Conservation (phyloP, 495 filamentous ascomycete genomes). For the Polyplosphaeria fusca region DNA sequence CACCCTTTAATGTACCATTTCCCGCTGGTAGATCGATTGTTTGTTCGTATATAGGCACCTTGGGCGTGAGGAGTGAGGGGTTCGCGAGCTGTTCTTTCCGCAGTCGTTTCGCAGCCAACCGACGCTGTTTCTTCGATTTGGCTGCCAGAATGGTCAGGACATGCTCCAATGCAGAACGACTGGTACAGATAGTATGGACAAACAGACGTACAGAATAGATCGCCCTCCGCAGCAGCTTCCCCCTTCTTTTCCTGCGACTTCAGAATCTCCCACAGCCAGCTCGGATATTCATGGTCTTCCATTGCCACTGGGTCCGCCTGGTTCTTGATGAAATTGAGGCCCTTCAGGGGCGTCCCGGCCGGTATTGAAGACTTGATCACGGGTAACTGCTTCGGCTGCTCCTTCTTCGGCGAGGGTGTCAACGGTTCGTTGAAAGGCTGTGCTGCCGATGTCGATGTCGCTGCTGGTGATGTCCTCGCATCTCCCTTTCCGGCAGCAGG, state of each 20-base stretch:
- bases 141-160: conserved; percentile 46
- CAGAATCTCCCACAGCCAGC: conserved; percentile 83
- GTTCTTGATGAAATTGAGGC: conserved; percentile 85
- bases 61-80: conserved; percentile 61
- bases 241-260: conserved; percentile 44
- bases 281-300: conserved; percentile 82
- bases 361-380: conserved; percentile 46
- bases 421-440: conserved; percentile 53
- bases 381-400: conserved; percentile 35
- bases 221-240: conserved; percentile 50
- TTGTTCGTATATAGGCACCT: conserved; percentile 81
- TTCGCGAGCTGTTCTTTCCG: conserved; percentile 63
- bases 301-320: conserved; percentile 69
- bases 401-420: conserved; percentile 44
- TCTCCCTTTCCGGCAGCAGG: conserved; percentile 9
- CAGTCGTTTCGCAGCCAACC: conserved; percentile 62
- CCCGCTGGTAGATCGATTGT: conserved; percentile 70
- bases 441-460: conserved; percentile 50
- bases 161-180: no score
- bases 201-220: conserved; percentile 73
- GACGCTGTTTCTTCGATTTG: conserved; percentile 75
- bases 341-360: conserved; percentile 69
- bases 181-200: no score
- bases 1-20: conserved; percentile 55
- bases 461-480: conserved; percentile 33